A percentile compares a stretch with the other conserved stretches of the same genome.
Conservation (phyloP, 2,329 filamentous ascomycete genomes). For the Xylariomycetidae sp. region DNA sequence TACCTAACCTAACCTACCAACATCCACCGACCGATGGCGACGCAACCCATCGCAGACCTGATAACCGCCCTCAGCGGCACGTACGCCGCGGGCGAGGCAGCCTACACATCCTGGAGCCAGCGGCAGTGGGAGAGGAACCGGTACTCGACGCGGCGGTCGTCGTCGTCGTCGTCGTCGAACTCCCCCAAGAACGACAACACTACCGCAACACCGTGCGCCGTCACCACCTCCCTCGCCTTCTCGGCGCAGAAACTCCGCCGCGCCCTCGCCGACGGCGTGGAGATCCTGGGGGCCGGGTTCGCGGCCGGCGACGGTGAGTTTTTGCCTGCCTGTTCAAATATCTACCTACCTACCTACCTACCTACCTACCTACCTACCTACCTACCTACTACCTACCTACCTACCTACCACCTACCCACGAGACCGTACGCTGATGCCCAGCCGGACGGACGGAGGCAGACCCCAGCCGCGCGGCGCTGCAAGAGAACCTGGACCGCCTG, state of each 20-base stretch:
- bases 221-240: constrained; percentile 28
- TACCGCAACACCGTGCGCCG: constrained; percentile 24
- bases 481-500: constrained; percentile 22
- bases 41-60: constrained; percentile 22
- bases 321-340: background rate
- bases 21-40: constrained; percentile 15
- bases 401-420: background rate
- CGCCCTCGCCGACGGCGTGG: constrained; percentile 26
- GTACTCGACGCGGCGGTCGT: constrained; percentile 19
- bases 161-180: constrained; percentile 6
- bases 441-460: constrained; percentile 10
- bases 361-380: background rate
- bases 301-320: constrained; percentile 29
- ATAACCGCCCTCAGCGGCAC: constrained; percentile 25
- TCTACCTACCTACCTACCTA: background rate
- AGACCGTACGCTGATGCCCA: background rate
- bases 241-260: constrained; percentile 27
- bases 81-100: constrained; percentile 25
- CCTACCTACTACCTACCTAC: background rate
- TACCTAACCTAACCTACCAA: too few relatives aligned
- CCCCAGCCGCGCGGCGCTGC: constrained; percentile 25
- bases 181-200: constrained; percentile 7
- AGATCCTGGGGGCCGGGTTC: constrained; percentile 30
- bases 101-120: constrained; percentile 31
- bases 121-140: constrained; percentile 27